Percentiles rank a stretch among this genome's conserved stretches.
These are phyloP conservation scores for Aspergillus versicolor DNA, from an alignment of 2,329 filamentous ascomycete genomes.

Conservation along the genomic window DNA sequence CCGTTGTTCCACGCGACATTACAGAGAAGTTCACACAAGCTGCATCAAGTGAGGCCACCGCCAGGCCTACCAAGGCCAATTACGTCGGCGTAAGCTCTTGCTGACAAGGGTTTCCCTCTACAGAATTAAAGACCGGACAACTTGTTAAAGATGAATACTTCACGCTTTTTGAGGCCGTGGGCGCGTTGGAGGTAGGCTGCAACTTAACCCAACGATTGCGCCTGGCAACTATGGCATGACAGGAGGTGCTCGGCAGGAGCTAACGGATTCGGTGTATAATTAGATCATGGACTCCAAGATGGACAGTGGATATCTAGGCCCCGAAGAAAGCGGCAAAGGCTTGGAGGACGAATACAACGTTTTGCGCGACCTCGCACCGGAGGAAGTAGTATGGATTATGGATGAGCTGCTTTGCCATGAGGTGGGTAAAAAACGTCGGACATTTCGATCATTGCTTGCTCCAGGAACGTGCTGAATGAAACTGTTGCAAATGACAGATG, in stretches of 20 bases:
- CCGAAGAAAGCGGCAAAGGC: slow-evolving; percentile 63
- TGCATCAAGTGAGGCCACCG: slow-evolving; percentile 45
- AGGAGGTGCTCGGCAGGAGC: background rate
- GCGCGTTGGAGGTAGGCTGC: slow-evolving; percentile 59
- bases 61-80: background rate
- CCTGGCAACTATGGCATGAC: background rate
- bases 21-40: slow-evolving; percentile 56
- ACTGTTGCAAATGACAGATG: slow-evolving; percentile 57
- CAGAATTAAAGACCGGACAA: slow-evolving; percentile 75
- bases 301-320: slow-evolving; percentile 84
- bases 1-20: slow-evolving; percentile 50
- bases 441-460: background rate
- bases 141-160: slow-evolving; percentile 93
- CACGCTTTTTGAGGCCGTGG: slow-evolving; percentile 90
- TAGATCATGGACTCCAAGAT: slow-evolving; percentile 99
- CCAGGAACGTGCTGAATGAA: slow-evolving; percentile 10
- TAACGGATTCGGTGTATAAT: background rate
- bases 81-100: background rate
- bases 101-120: slow-evolving; percentile 11
- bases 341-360: slow-evolving; percentile 82
- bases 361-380: slow-evolving; percentile 63
- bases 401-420: slow-evolving; percentile 89
- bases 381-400: slow-evolving; percentile 88
- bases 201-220: background rate
- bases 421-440: slow-evolving; percentile 47